Base-by-base conservation (phyloP, 306 rosid genomes). In the Rosa multiflora region DNA sequence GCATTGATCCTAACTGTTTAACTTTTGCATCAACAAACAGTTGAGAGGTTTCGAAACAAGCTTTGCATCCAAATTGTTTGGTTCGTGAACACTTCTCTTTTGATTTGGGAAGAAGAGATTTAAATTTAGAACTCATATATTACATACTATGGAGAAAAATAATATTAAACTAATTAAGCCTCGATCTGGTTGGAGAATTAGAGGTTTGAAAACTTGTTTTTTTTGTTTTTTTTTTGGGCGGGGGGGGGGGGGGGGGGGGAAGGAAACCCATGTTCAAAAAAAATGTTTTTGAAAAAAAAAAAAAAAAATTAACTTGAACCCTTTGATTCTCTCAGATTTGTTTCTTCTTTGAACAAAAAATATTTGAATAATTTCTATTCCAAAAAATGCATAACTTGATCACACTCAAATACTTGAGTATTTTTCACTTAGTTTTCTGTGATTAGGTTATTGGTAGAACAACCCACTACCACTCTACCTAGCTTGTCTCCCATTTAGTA, bases 401-500 rank as follows among this genome's bases (percentile, higher is more conserved):
- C 70, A 64, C n/a, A 11, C 44, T 74, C 37, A n/a, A 12, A 39
- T n/a, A 18, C 23, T 18, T 4, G 7, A 7, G 39, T 39, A 39
- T 11, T 15, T 73, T 73, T 49, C 29, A 32, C 26, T 53, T 23
- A 14, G 5, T 39, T 37, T 49, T 55, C n/a, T 39, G 49, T 74
- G 70, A 61, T 15, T 59, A 58, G 43, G 2, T 40, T 40, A 58
- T 23, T 23, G 69, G 23, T 8, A 40, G 56, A 59, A 59, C 69
- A 29, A 14, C 70, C 70, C 56, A 61, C 42, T 20, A 5, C 20
- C 67, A 10, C 8, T 10, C 23, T 37, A 64, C 47, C 71, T 8
- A 18, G 10, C 71, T 39, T 32, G 69, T 70, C 21, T 46, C 29
- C 44, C 7, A 32, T 72, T 23, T 56, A n/a, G 85, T 76, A 85